Evolutionary conservation across 176 grass and related monocot species (phyloP), one percentile per base, ranked within the genome.

Genomic region (Oryza meridionalis): DNA sequence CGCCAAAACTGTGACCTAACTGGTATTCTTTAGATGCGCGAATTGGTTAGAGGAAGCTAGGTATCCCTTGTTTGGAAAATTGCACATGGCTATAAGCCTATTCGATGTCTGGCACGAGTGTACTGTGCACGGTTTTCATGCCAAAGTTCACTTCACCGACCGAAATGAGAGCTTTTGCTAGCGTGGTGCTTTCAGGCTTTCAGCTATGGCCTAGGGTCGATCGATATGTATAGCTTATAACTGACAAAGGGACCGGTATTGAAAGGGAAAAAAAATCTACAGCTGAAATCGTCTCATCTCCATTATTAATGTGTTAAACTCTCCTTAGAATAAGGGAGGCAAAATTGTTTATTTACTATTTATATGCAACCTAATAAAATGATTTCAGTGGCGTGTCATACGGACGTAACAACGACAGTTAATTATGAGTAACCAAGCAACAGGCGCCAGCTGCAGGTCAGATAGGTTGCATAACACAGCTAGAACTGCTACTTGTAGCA

Each of bases 401-500:
- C 6, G 58, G 24, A 4, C 29, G 29, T 31, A 31, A 31, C 17
- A 62, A 0, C 8, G 58, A 24, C 29, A 72, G 65, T 2, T 8
- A 32, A 11, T 8, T 33, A 9, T 24, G 7, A 17, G 11, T 29
- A 43, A 64, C 79, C 27, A 42, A 29, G 35, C 25, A 6, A 27
- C 49, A 85, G 19, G 13, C 29, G 77, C 72, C 21, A 69, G 22
- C 38, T 40, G 38, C 40, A 63, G 35, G 37, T 13, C 69, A 67
- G 27, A 14, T 38, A 19, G 16, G 24, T 53, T 31, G 73, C 79
- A 69, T 6, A 16, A 16, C 19, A 12, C 66, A n/a, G 66, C 11
- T 70, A 16, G 83, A 24, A 77, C 49, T 58, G 75, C 75, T 79
- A 29, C 67, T 31, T 37, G 4, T 16, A 35, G 26, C 77, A 75